Percentiles rank a stretch among this genome's conserved stretches.
Conservation (phyloP, 2,329 filamentous ascomycete genomes). For the Fusarium tuaranense region DNA sequence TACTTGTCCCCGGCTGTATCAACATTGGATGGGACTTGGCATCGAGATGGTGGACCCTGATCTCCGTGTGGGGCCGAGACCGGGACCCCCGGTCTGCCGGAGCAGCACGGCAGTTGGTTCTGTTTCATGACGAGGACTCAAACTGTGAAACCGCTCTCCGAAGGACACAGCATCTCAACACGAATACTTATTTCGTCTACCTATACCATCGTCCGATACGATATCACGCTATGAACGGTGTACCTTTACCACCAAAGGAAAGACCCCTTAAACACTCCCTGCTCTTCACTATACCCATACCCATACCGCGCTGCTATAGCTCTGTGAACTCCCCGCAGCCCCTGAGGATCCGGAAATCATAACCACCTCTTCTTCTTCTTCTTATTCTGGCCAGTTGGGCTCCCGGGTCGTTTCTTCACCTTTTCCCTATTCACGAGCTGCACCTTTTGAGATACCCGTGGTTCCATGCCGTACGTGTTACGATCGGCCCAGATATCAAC, state of each 20-base stretch:
- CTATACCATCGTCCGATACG: neutral
- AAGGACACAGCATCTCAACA: neutral
- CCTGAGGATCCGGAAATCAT: neutral
- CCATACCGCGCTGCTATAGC: neutral
- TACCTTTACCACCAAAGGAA: neutral
- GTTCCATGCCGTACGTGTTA: constrained; percentile 22
- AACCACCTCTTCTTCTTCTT: neutral
- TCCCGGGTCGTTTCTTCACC: neutral
- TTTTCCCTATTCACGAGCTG: neutral
- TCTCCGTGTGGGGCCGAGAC: neutral
- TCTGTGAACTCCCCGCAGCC: neutral
- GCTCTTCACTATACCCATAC: neutral
- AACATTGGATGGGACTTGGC: neutral
- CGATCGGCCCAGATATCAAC: constrained; percentile 15
- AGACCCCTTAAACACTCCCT: neutral
- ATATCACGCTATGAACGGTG: neutral
- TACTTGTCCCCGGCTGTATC: neutral
- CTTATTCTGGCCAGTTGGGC: neutral
- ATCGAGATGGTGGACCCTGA: neutral
- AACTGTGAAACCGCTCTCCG: neutral
- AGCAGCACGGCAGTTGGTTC: neutral
- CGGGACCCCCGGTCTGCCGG: neutral
- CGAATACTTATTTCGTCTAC: neutral
- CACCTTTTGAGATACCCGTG: neutral
- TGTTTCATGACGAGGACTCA: neutral